phyloP scores from a whole-genome alignment of 352 stramenopile genomes.

The Globisporangium polare region DNA sequence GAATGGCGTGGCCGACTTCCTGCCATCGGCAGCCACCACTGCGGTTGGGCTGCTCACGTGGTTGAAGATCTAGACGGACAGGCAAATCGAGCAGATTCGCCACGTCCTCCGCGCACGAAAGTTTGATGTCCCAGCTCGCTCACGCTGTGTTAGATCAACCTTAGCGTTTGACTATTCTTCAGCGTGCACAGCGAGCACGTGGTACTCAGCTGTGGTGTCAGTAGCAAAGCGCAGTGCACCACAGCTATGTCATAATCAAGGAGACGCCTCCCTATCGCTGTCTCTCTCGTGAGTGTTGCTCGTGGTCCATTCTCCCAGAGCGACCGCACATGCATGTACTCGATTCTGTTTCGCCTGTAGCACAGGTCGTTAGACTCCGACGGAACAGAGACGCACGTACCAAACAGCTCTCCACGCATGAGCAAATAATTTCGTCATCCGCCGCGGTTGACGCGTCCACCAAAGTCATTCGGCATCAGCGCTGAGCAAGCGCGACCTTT shows the following conservation, averaged over 20 bases:
- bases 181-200: not conserved
- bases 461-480: not conserved
- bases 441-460: not conserved
- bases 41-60: constrained; percentile 60
- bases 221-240: not conserved
- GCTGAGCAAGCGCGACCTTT: not conserved
- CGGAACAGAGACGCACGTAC: not conserved
- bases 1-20: constrained; percentile 63
- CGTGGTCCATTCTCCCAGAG: not conserved
- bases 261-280: not conserved
- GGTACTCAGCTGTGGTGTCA: too few relatives aligned
- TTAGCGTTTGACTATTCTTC: not conserved
- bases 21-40: constrained; percentile 71
- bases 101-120: not conserved
- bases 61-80: constrained; percentile 35
- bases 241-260: not conserved
- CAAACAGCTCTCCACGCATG: not conserved
- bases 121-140: not conserved
- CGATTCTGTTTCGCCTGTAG: not conserved
- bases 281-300: not conserved
- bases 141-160: not conserved
- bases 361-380: not conserved
- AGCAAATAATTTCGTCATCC: not conserved
- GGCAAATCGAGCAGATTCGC: too few relatives aligned
- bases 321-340: not conserved